phyloP scores from a whole-genome alignment of 495 filamentous ascomycete species.

The Penicillium macrosclerotiorum region DNA sequence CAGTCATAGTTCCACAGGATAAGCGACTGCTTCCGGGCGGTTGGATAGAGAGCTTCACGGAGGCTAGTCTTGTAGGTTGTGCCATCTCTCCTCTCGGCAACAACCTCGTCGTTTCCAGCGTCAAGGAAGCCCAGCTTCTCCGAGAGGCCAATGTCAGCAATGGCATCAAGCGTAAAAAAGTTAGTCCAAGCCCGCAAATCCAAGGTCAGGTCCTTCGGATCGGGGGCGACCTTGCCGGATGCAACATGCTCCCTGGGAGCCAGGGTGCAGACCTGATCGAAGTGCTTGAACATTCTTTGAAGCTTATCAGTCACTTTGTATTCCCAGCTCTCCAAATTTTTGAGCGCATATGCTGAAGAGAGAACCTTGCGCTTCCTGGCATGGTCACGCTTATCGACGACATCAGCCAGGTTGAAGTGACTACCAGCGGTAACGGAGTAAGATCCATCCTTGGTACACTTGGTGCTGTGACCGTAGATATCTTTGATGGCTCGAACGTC shows the following conservation, averaged over 20 bases:
- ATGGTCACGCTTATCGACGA: constrained; percentile 48
- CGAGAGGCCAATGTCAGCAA: constrained; percentile 52
- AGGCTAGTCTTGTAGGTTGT: constrained; percentile 38
- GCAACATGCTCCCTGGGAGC: constrained; percentile 21
- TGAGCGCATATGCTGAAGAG: constrained; percentile 51
- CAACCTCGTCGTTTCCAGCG: constrained; percentile 39
- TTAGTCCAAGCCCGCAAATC: constrained; percentile 47
- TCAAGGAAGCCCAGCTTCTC: constrained; percentile 54
- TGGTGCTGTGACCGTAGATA: constrained; percentile 55
- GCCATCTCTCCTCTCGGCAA: constrained; percentile 41
- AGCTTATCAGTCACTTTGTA: constrained; percentile 54
- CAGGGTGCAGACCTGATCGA: constrained; percentile 34
- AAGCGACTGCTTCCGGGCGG: constrained; percentile 39
- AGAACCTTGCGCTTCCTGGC: constrained; percentile 50
- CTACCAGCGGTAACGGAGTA: constrained; percentile 42
- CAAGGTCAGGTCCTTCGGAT: constrained; percentile 28
- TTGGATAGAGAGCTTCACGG: constrained; percentile 47
- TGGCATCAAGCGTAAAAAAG: constrained; percentile 49
- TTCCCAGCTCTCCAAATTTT: constrained; percentile 56
- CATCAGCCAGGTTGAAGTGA: constrained; percentile 46
- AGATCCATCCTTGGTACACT: constrained; percentile 46
- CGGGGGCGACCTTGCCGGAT: constrained; percentile 22
- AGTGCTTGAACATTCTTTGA: constrained; percentile 37
- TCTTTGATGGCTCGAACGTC: constrained; percentile 50
- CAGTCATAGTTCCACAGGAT: constrained; percentile 50